phyloP scores from a whole-genome alignment of 176 grass and related monocot genomes.

The Musa beccarii region DNA sequence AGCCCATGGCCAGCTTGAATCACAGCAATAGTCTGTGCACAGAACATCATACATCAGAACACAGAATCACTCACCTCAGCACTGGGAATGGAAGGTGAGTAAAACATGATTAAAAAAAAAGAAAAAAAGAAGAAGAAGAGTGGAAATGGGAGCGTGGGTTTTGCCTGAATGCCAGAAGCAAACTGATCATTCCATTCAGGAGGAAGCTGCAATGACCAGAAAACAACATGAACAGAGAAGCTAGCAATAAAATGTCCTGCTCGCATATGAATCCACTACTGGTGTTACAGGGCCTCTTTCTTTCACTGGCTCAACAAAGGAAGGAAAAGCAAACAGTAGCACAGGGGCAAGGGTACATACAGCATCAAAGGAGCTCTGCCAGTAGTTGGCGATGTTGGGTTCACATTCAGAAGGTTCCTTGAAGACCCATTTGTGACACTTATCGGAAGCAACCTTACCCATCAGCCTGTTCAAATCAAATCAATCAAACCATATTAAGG shows the following conservation, averaged over 20 bases:
- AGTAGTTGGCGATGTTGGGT: slow-evolving; percentile 99
- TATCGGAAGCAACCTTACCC: slow-evolving; percentile 99
- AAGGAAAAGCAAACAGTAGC: not conserved
- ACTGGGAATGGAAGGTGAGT: not conserved
- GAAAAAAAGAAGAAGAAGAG: not conserved
- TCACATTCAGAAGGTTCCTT: slow-evolving; percentile 99
- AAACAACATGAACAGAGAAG: slow-evolving; percentile 31
- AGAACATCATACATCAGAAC: not conserved
- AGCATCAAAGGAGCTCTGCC: slow-evolving; percentile 99
- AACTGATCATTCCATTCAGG: slow-evolving; percentile 98
- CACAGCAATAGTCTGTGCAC: slow-evolving; percentile 81
- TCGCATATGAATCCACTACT: no score
- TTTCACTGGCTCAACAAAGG: not conserved
- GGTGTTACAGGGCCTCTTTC: not conserved
- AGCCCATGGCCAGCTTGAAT: slow-evolving; percentile 99
- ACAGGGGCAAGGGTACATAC: slow-evolving; percentile 42
- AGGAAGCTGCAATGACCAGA: slow-evolving; percentile 65
- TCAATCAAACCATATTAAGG: slow-evolving; percentile 16
- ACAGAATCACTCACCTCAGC: not conserved
- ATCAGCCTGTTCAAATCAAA: slow-evolving; percentile 74
- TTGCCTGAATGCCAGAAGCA: slow-evolving; percentile 87
- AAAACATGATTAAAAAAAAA: not conserved
- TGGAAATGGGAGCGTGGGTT: not conserved
- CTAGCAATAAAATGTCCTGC: not conserved
- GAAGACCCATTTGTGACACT: slow-evolving; percentile 99